Conservation (phyloP, 164 flowering plant genomes). For the Brasenia schreberi region DNA sequence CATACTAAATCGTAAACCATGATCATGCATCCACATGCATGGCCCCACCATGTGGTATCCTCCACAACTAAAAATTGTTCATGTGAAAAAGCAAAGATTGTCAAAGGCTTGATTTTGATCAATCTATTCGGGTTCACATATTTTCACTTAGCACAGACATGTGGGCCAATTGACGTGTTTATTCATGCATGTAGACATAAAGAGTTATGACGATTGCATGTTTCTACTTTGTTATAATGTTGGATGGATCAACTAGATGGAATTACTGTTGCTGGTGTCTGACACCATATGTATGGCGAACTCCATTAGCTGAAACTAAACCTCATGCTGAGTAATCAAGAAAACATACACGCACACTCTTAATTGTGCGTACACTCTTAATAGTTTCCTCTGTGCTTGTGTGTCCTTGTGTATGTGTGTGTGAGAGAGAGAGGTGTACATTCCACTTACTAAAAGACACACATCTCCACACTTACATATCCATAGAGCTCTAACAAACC, state of each 20-base stretch:
- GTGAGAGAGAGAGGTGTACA: too few relatives aligned
- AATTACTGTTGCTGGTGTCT: neutral
- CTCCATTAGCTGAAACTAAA: too few relatives aligned
- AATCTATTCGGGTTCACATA: neutral
- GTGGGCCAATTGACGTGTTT: neutral
- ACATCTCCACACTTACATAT: too few relatives aligned
- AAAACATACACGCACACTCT: too few relatives aligned
- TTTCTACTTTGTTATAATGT: neutral
- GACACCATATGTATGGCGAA: neutral
- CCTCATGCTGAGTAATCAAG: too few relatives aligned
- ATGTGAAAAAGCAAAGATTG: neutral
- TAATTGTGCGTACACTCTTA: too few relatives aligned
- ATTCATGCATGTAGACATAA: neutral
- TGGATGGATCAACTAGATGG: neutral
- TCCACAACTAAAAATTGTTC: neutral
- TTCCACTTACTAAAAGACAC: too few relatives aligned
- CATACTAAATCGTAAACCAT: too few relatives aligned
- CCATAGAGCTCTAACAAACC: too few relatives aligned
- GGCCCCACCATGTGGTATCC: neutral
- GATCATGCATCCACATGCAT: neutral
- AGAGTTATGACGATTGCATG: neutral
- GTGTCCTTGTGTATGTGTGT: too few relatives aligned
- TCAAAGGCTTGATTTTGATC: neutral
- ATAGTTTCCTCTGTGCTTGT: too few relatives aligned
- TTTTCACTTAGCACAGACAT: neutral